A percentile compares a stretch with the other conserved stretches of the same genome.
Evolutionary conservation across 306 rosid genomes (phyloP).

Genomic region (Quercus engelmannii): DNA sequence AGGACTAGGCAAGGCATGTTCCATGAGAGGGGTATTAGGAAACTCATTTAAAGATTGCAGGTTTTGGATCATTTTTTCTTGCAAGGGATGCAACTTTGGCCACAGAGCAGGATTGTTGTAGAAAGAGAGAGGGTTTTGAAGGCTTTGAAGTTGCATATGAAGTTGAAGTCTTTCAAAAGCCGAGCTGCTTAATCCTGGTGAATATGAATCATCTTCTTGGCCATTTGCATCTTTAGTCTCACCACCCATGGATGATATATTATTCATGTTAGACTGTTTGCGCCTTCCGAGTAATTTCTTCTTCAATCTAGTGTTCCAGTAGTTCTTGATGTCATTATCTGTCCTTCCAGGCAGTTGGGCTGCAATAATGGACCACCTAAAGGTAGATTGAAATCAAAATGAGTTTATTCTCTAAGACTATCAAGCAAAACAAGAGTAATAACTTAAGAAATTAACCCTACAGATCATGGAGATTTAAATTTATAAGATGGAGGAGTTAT

Average conservation of each 20-base stretch:
- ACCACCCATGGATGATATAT: neutral
- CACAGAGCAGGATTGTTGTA: constrained; percentile 58
- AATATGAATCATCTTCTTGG: constrained; percentile 23
- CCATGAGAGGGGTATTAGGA: constrained; percentile 30
- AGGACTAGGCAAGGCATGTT: constrained; percentile 19
- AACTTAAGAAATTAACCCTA: neutral
- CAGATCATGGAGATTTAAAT: constrained; percentile 4
- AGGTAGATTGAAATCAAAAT: constrained; percentile 13
- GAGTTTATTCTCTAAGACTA: constrained; percentile 23
- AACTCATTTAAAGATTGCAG: constrained; percentile 40
- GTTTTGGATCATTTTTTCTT: constrained; percentile 61
- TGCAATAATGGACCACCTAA: constrained; percentile 98
- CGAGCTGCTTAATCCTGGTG: constrained; percentile 60
- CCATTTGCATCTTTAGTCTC: constrained; percentile 34
- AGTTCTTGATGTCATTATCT: constrained; percentile 93
- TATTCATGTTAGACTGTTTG: constrained; percentile 46
- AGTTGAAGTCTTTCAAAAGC: constrained; percentile 96
- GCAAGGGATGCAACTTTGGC: constrained; percentile 87
- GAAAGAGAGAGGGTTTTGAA: constrained; percentile 75
- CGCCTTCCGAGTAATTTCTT: constrained; percentile 87
- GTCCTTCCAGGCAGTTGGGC: constrained; percentile 99
- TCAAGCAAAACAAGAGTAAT: constrained; percentile 1
- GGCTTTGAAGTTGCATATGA: constrained; percentile 87
- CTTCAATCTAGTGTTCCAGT: constrained; percentile 95
- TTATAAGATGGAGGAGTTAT: neutral